Conservation (phyloP, 1,284 basidiomycete species). For the Anthracocystis walkeri region DNA sequence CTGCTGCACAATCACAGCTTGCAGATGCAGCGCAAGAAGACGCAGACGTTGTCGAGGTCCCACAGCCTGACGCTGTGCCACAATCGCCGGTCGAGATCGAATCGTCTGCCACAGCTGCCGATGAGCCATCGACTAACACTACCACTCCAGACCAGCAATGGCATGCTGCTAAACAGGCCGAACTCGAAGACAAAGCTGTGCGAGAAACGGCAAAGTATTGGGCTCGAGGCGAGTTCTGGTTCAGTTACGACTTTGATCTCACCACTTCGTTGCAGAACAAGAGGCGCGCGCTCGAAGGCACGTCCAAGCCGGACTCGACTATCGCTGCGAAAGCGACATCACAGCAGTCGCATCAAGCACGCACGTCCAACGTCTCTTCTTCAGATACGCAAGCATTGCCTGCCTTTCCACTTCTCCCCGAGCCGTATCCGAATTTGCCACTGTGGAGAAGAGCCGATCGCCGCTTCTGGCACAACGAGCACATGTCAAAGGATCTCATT, state of each 20-base stretch:
- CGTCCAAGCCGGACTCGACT: background rate
- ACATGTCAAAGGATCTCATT: conserved; percentile 77
- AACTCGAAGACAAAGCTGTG: conserved; percentile 64
- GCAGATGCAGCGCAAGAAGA: conserved; percentile 12
- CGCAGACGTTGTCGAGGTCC: conserved; percentile 16
- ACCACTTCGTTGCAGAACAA: conserved; percentile 72
- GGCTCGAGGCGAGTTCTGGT: conserved; percentile 63
- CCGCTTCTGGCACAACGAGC: conserved; percentile 91
- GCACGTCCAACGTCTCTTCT: background rate
- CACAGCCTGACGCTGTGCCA: background rate
- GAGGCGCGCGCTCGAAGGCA: conserved; percentile 61
- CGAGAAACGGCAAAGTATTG: conserved; percentile 59
- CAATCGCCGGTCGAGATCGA: conserved; percentile 10
- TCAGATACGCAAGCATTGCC: background rate
- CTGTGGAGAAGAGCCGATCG: conserved; percentile 85
- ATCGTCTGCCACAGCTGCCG: background rate
- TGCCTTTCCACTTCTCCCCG: conserved; percentile 72
- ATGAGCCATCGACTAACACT: background rate
- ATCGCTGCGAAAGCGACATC: background rate
- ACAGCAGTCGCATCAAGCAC: background rate
- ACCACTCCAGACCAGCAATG: conserved; percentile 45
- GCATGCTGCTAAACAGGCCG: conserved; percentile 59
- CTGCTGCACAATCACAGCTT: conserved; percentile 16
- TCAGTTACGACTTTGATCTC: conserved; percentile 73
- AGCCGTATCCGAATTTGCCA: conserved; percentile 79